These are phyloP conservation scores for Aspergillus asperescens DNA, from an alignment of 495 filamentous ascomycete species.

Conservation along the genomic window DNA sequence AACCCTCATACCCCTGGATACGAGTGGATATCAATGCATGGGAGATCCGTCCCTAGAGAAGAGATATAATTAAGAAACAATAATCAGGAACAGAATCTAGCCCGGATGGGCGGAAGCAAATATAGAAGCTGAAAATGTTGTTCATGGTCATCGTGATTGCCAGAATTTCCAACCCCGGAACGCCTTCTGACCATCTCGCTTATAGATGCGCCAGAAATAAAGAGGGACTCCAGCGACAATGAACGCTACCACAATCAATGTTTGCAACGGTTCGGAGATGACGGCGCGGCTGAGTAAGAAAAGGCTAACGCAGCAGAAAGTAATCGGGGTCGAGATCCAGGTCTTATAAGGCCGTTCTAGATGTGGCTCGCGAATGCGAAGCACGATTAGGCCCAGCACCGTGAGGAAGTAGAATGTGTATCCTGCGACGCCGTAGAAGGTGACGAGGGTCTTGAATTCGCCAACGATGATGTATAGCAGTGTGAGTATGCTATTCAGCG, in stretches of 20 bases:
- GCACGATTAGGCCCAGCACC: slow-evolving; percentile 85
- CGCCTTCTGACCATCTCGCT: slow-evolving; percentile 41
- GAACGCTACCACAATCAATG: slow-evolving; percentile 76
- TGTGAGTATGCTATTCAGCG: slow-evolving; percentile 70
- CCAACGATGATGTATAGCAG: slow-evolving; percentile 74
- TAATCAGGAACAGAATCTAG: neutral
- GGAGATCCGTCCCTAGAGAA: neutral
- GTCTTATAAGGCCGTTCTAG: slow-evolving; percentile 87
- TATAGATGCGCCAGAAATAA: slow-evolving; percentile 79
- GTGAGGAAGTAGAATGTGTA: slow-evolving; percentile 97
- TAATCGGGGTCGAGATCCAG: slow-evolving; percentile 94
- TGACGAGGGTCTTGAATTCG: slow-evolving; percentile 85
- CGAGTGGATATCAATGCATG: slow-evolving; percentile 30
- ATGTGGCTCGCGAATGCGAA: slow-evolving; percentile 81
- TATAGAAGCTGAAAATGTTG: neutral
- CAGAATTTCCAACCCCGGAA: slow-evolving; percentile 58
- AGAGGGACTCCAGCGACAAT: slow-evolving; percentile 77
- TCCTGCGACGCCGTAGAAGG: slow-evolving; percentile 94
- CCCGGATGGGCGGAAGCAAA: neutral
- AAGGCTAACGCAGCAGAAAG: slow-evolving; percentile 95
- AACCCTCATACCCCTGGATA: slow-evolving; percentile 24
- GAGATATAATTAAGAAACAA: neutral
- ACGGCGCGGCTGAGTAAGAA: slow-evolving; percentile 85
- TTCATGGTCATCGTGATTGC: slow-evolving; percentile 38
- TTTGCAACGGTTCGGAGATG: slow-evolving; percentile 85